A percentile compares a stretch with the other conserved stretches of the same genome.
phyloP scores from a whole-genome alignment of 495 filamentous ascomycete genomes.

The Neurospora sp. region DNA sequence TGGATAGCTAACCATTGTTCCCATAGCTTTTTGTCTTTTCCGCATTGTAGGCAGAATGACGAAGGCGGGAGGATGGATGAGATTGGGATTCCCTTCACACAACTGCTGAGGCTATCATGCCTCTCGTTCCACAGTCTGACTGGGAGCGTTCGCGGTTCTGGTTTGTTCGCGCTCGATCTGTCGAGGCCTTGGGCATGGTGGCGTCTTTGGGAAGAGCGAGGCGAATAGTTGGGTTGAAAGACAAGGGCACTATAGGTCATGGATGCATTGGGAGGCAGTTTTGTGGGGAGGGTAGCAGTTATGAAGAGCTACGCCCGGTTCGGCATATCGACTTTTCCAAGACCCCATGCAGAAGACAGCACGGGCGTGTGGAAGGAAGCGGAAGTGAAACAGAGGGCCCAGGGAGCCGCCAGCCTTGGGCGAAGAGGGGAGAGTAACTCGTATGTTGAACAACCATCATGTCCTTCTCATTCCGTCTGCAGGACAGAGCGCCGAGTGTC shows the following conservation, averaged over 20 bases:
- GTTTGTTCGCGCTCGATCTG: not conserved
- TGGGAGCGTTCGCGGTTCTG: not conserved
- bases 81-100: not conserved
- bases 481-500: not conserved
- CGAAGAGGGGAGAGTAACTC: not conserved
- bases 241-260: not conserved
- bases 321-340: not conserved
- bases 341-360: not conserved
- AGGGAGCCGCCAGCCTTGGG: not conserved
- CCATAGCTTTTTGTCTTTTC: slow-evolving; percentile 94
- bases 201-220: not conserved
- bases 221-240: not conserved
- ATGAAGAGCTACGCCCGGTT: not conserved
- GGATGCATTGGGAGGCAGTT: not conserved
- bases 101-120: not conserved
- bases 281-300: not conserved
- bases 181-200: not conserved
- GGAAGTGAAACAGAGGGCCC: not conserved
- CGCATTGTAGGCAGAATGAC: slow-evolving; percentile 53
- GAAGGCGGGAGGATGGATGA: not conserved
- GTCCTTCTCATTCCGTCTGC: not conserved
- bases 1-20: slow-evolving; percentile 11
- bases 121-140: not conserved
- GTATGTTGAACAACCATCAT: not conserved
- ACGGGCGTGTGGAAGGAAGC: not conserved